Base-by-base conservation (phyloP, 2,329 filamentous ascomycete species). In the Cadophora sp. region DNA sequence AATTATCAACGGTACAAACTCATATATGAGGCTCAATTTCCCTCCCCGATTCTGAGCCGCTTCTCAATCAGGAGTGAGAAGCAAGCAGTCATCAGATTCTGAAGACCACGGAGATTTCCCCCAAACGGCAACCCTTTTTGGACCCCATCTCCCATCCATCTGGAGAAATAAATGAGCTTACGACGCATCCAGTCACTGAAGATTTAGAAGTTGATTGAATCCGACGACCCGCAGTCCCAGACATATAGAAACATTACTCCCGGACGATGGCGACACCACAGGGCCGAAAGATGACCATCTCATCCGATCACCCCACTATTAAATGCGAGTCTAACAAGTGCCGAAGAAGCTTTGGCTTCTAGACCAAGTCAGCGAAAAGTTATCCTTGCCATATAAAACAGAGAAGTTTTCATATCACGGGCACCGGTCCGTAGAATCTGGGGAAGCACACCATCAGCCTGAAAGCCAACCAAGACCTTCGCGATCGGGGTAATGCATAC, bases 401-500 rank as follows among this genome's bases (percentile, higher is more conserved):
- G 22, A 27, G 30, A 20, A 27, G 3, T 27, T 33, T 33, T 33
- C 24, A 33, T 33, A 33, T 53, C 50, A 53, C 27, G 50, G 50
- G 14, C 27, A 16, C 30, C 27, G 24, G 50, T 53, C 50, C 50
- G 50, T 33, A n/a, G 33, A 50, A 59, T 66, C 59, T 66, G 64
- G 59, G 50, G 64, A 59, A 65, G 22, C 27, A 36, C 27, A 65
- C 47, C 51, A 64, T 64, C 65, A 70, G 68, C 53, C 68, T 70
- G 53, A 67, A 60, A 59, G 68, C 68, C 65, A 67, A 67, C 68
- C 65, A 67, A 67, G 65, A 56, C 22, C 24, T 7, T 30, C 27
- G 16, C 2, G 33, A 64, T 62, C 39, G n/a, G 22, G 47, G 33
- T 65, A 58, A 53, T 24, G 36, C 36, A 51, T 22, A 51, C 62